A percentile compares a stretch with the other conserved stretches of the same genome.
These are phyloP conservation scores for Sclerotinia glacialis DNA, from an alignment of 2,329 filamentous ascomycete species.

Conservation along the genomic window DNA sequence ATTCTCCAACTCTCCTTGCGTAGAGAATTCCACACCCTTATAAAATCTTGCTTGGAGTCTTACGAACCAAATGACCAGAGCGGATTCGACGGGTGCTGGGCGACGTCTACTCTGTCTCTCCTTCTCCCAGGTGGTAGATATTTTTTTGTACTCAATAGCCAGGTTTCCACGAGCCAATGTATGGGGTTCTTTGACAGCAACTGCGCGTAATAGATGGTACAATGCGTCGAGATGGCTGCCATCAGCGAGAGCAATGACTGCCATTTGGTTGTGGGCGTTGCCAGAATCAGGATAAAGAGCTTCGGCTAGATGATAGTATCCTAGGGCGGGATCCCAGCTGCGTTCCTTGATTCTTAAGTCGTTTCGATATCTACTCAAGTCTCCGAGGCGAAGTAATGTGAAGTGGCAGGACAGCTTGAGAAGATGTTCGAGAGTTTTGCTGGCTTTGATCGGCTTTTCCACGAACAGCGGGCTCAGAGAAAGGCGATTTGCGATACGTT, in stretches of 20 bases:
- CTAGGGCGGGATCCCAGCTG: conserved; percentile 75
- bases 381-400: conserved; percentile 81
- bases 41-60: conserved; percentile 83
- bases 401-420: conserved; percentile 75
- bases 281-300: conserved; percentile 77
- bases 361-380: conserved; percentile 81
- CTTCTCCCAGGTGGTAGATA: conserved; percentile 55
- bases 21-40: conserved; percentile 69
- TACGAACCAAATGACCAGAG: conserved; percentile 77
- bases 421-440: conserved; percentile 39
- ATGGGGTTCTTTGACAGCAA: conserved; percentile 71
- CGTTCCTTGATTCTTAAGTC: conserved; percentile 67
- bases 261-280: conserved; percentile 84
- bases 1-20: conserved; percentile 77
- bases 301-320: conserved; percentile 80
- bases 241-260: conserved; percentile 76
- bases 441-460: conserved; percentile 31
- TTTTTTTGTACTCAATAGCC: conserved; percentile 72
- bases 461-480: conserved; percentile 33
- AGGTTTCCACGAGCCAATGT: conserved; percentile 74
- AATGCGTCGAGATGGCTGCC: conserved; percentile 78
- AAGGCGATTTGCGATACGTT: conserved; percentile 37
- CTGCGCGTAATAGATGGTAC: conserved; percentile 84
- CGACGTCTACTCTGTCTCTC: conserved; percentile 43
- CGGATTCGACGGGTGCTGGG: conserved; percentile 43